These are phyloP conservation scores for Paecilomyces sp. DNA, from an alignment of 2,329 filamentous ascomycete genomes.

Conservation along the genomic window DNA sequence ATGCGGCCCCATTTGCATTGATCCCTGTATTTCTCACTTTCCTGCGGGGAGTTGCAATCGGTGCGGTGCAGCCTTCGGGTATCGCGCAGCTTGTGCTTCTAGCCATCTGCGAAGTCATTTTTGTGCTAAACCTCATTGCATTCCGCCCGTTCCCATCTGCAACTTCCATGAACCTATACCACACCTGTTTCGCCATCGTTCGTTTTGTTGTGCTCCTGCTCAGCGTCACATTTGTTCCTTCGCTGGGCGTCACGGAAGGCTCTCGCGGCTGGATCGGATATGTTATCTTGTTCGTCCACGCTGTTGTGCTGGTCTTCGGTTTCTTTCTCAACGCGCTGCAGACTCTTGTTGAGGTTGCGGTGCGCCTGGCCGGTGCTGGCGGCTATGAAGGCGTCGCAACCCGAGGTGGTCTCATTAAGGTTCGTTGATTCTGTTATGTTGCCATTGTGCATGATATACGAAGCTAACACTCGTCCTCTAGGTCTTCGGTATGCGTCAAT, in stretches of 20 bases:
- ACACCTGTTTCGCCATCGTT: constrained; percentile 72
- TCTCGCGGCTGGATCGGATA: constrained; percentile 95
- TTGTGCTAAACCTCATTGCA: constrained; percentile 77
- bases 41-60: constrained; percentile 80
- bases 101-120: constrained; percentile 88
- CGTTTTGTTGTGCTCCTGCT: constrained; percentile 69
- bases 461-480: constrained; percentile 10
- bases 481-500: constrained; percentile 84
- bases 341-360: constrained; percentile 81
- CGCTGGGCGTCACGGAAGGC: constrained; percentile 68
- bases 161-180: constrained; percentile 96
- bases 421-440: constrained; percentile 19
- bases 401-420: constrained; percentile 75
- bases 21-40: constrained; percentile 80
- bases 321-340: constrained; percentile 91
- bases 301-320: constrained; percentile 74
- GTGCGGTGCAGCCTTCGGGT: constrained; percentile 84
- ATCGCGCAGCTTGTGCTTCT: constrained; percentile 89
- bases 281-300: constrained; percentile 79
- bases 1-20: constrained; percentile 81
- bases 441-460: not conserved
- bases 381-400: constrained; percentile 64
- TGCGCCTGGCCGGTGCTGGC: constrained; percentile 74
- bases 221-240: constrained; percentile 78
- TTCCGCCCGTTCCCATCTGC: constrained; percentile 85